A percentile compares a stretch with the other conserved stretches of the same genome.
These are phyloP conservation scores for Seiridium cupressi DNA, from an alignment of 2,329 filamentous ascomycete species.

Conservation along the genomic window DNA sequence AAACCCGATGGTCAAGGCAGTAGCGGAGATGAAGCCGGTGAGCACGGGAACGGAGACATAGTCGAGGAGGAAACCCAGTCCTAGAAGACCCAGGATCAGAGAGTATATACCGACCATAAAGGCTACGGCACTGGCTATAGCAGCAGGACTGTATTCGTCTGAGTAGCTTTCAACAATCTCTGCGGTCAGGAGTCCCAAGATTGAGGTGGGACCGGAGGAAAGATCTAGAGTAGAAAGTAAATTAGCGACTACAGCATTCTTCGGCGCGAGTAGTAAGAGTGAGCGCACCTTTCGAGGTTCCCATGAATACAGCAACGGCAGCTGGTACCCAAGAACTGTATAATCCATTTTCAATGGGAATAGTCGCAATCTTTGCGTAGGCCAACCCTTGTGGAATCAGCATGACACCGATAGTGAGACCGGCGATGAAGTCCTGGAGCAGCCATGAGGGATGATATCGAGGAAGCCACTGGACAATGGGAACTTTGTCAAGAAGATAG, in stretches of 20 bases:
- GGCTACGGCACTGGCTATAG: conserved; percentile 60
- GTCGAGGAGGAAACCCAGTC: conserved; percentile 63
- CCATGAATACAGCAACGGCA: conserved; percentile 57
- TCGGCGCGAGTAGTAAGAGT: not conserved
- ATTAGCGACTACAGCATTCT: not conserved
- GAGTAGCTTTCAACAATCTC: conserved; percentile 55
- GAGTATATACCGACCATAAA: conserved; percentile 63
- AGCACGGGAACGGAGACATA: conserved; percentile 65
- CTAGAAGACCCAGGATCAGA: conserved; percentile 57
- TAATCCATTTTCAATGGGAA: conserved; percentile 59
- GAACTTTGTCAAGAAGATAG: conserved; percentile 60
- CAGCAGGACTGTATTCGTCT: conserved; percentile 49
- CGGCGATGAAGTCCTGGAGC: conserved; percentile 59
- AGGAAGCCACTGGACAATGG: conserved; percentile 62
- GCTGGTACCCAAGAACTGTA: conserved; percentile 60
- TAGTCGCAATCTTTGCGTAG: conserved; percentile 61
- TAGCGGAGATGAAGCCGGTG: conserved; percentile 64
- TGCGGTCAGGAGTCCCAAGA: conserved; percentile 61
- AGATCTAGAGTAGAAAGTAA: conserved; percentile 40
- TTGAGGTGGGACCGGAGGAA: conserved; percentile 62
- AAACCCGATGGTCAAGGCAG: conserved; percentile 63
- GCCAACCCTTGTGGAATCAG: conserved; percentile 62
- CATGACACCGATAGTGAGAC: conserved; percentile 58
- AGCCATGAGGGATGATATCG: conserved; percentile 61
- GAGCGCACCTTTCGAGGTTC: conserved; percentile 55